Percentiles rank a stretch among this genome's conserved stretches.
Evolutionary conservation across 345 rosid genomes (phyloP).

Genomic region (Durio zibethinus): DNA sequence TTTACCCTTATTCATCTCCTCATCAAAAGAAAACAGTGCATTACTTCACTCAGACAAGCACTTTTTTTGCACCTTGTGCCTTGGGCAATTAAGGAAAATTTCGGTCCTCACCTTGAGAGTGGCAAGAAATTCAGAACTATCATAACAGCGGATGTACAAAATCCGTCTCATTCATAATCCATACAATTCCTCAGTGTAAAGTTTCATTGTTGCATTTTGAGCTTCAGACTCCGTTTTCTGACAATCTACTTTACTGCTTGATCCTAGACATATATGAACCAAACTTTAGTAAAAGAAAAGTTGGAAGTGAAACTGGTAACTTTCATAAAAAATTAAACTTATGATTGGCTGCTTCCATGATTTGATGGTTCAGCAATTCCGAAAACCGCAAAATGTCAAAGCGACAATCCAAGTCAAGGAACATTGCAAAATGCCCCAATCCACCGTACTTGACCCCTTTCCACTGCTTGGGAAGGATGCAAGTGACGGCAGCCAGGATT

Average conservation of each 20-base stretch:
- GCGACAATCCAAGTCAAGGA: slow-evolving; percentile 74
- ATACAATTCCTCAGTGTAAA: slow-evolving; percentile 45
- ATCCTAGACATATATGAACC: slow-evolving; percentile 20
- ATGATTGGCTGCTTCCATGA: slow-evolving; percentile 33
- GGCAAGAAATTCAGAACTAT: slow-evolving; percentile 60
- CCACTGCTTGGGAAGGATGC: slow-evolving; percentile 70
- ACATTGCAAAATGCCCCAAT: slow-evolving; percentile 49
- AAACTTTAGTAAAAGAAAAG: background rate
- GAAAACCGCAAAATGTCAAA: slow-evolving; percentile 60
- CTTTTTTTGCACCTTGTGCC: background rate
- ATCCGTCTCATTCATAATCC: slow-evolving; percentile 59
- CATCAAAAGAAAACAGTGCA: background rate
- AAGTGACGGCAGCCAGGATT: slow-evolving; percentile 59
- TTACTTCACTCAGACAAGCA: background rate
- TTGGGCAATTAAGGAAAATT: background rate
- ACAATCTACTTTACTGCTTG: slow-evolving; percentile 24
- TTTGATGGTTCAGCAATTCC: slow-evolving; percentile 54
- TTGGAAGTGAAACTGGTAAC: background rate
- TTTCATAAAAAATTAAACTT: slow-evolving; percentile 5
- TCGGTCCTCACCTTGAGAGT: slow-evolving; percentile 55
- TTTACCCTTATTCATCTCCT: background rate
- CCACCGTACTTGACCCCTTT: slow-evolving; percentile 66
- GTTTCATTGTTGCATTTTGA: slow-evolving; percentile 5
- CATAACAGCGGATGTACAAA: slow-evolving; percentile 60
- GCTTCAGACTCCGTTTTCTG: slow-evolving; percentile 23